These are phyloP conservation scores for Exophiala sp. DNA, from an alignment of 2,329 filamentous ascomycete species.

Conservation along the genomic window DNA sequence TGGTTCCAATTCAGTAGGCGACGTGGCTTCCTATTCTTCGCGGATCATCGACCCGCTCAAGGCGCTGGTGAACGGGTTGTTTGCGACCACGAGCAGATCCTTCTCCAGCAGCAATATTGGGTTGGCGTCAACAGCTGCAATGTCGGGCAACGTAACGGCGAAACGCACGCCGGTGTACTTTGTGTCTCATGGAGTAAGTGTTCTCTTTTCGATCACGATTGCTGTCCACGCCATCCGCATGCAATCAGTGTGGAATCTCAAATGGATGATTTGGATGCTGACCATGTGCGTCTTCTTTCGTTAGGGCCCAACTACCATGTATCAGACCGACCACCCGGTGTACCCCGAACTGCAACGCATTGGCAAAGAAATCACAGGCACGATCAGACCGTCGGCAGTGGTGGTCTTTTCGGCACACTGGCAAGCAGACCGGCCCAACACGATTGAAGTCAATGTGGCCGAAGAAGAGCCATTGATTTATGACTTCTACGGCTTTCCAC, in stretches of 20 bases:
- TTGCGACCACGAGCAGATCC: neutral
- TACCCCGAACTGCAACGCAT: constrained; percentile 59
- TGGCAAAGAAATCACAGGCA: constrained; percentile 63
- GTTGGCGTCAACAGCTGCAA: neutral
- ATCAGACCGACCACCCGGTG: constrained; percentile 61
- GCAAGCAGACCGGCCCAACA: constrained; percentile 50
- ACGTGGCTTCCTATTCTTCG: constrained; percentile 3
- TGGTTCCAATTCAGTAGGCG: neutral
- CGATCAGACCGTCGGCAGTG: constrained; percentile 64
- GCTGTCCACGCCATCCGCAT: no score
- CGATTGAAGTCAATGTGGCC: constrained; percentile 60
- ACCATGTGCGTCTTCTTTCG: neutral
- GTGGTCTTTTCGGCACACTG: constrained; percentile 75
- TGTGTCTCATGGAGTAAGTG: constrained; percentile 42
- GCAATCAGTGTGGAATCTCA: no score
- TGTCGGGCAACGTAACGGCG: constrained; percentile 13
- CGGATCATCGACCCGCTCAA: constrained; percentile 1
- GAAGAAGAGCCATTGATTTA: constrained; percentile 63
- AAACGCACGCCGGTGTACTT: constrained; percentile 49
- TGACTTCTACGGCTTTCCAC: constrained; percentile 68
- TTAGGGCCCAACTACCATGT: constrained; percentile 57
- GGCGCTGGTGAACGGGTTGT: neutral
- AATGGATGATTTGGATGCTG: no score
- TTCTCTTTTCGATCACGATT: neutral
- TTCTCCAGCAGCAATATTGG: neutral